Base-by-base conservation (phyloP, 345 rosid species). In the Citrus trifoliata region DNA sequence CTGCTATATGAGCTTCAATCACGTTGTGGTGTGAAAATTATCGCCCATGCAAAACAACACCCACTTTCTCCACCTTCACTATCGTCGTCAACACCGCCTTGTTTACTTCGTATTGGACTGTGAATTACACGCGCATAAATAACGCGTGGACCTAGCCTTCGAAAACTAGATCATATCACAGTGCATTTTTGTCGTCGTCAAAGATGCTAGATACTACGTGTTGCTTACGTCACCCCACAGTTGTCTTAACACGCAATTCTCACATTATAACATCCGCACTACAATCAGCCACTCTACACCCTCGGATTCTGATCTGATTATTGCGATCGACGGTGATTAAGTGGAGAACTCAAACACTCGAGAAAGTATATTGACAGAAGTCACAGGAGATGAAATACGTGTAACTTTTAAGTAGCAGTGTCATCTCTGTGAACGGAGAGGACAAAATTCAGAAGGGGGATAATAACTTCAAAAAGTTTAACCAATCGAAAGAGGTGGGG, bases 221-320 rank as follows among this genome's bases (percentile, higher is more conserved):
- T 42, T 68, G 51, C 74, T 81, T 81, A 79, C 85, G 89, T 85
- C 88, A 87, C 70, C 8, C 75, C 38, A 59, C n/a, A 59, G 62
- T 19, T 27, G 7, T 67, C 1, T 65, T 16, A 2, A 16, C 84
- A 83, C 86, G 86, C 75, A 64, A 79, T 68, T 10, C 21, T 4
- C 46, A 2, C 3, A 28, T 5, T 37, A 78, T 46, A 32, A 1
- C 10, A 2, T 4, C 18, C n/a, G 25, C 1, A 7, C 25, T 16
- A 25, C 6, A 2, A 22, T 25, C 35, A 5, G 6, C 19, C 9
- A 28, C 24, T 38, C 18, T 38, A 19, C 48, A 22, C 27, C 68
- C 16, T 40, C 35, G 0, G 38, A 25, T 27, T 8, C 1, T 2
- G 0, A 12, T 6, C 5, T 4, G 58, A 7, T 19, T 2, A 18